phyloP scores from a whole-genome alignment of 2,329 filamentous ascomycete genomes.

The Onygenales sp. region DNA sequence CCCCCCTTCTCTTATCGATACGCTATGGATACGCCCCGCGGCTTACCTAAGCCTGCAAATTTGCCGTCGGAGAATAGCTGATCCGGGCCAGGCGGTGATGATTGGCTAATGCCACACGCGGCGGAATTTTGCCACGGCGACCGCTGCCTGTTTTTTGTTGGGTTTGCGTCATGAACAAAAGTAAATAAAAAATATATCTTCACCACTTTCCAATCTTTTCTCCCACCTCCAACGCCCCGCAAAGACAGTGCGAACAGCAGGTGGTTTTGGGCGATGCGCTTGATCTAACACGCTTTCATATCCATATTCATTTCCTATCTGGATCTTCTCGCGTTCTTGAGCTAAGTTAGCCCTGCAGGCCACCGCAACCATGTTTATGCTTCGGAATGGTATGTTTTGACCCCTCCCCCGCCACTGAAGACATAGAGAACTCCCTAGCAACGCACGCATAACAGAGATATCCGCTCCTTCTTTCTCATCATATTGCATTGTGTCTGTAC shows the following conservation, averaged over 20 bases:
- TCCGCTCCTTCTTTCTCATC: background rate
- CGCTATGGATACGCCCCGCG: background rate
- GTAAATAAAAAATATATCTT: background rate
- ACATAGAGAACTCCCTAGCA: slow-evolving; percentile 14
- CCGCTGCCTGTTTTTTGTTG: slow-evolving; percentile 2
- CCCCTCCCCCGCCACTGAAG: slow-evolving; percentile 17
- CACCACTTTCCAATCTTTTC: background rate
- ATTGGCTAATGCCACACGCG: slow-evolving; percentile 4
- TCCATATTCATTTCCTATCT: background rate
- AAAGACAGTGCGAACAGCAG: background rate
- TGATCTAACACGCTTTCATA: background rate
- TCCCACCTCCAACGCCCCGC: background rate
- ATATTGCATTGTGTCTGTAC: background rate
- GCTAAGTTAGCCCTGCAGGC: background rate
- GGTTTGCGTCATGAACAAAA: slow-evolving; percentile 1
- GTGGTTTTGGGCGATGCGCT: background rate
- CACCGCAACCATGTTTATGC: slow-evolving; percentile 45
- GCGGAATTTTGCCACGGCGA: slow-evolving; percentile 4
- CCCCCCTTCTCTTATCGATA: background rate
- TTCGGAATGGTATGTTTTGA: slow-evolving; percentile 43
- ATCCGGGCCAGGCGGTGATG: background rate
- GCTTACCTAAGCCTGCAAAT: background rate
- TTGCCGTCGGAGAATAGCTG: background rate
- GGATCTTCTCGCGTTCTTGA: background rate
- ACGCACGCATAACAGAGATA: slow-evolving; percentile 4